Percentiles rank a stretch among this genome's conserved stretches.
These are phyloP conservation scores for Lentinula raphanica DNA, from an alignment of 768 basidiomycete genomes.

Conservation along the genomic window DNA sequence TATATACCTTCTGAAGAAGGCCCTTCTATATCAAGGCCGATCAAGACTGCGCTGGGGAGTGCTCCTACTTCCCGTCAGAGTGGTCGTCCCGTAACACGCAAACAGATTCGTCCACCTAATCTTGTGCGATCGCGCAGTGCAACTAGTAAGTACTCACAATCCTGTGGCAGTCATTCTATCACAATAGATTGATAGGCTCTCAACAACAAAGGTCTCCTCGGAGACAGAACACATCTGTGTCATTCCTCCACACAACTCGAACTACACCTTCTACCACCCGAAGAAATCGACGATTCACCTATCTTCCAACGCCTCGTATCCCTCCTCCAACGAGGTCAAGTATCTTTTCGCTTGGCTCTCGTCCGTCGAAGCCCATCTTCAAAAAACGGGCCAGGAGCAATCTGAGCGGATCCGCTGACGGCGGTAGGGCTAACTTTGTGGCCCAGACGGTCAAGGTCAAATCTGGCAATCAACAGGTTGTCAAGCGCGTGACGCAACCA, in stretches of 20 bases:
- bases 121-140: background rate
- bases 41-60: too few relatives aligned
- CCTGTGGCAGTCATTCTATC: background rate
- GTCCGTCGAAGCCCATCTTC: background rate
- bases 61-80: background rate
- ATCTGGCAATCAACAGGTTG: too few relatives aligned
- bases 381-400: background rate
- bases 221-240: background rate
- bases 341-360: background rate
- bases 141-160: background rate
- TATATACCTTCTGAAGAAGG: too few relatives aligned
- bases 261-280: background rate
- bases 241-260: background rate
- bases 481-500: background rate
- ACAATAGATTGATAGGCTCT: background rate
- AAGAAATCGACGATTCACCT: background rate
- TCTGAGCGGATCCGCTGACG: background rate
- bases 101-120: background rate
- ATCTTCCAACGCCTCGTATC: background rate
- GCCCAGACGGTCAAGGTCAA: too few relatives aligned
- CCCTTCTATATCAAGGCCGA: too few relatives aligned
- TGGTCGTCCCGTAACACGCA: background rate
- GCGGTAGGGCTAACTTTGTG: background rate
- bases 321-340: background rate
- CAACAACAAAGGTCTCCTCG: background rate